phyloP scores from a whole-genome alignment of 2,329 filamentous ascomycete genomes.

The Trichoderma breve region DNA sequence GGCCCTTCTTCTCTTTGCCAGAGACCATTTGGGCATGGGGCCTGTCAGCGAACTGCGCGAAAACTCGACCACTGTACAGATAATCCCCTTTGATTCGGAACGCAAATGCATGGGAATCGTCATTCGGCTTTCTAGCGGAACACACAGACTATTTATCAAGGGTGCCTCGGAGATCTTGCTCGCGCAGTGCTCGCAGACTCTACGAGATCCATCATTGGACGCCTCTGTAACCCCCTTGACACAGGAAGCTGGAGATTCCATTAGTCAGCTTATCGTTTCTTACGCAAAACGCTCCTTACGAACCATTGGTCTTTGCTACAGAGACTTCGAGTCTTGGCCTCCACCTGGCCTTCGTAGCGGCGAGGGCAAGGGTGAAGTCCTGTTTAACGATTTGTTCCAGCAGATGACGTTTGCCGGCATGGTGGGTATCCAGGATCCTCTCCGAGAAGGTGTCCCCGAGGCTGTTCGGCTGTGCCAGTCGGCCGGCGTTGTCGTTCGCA shows the following conservation, averaged over 20 bases:
- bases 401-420: constrained; percentile 67
- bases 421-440: constrained; percentile 78
- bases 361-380: constrained; percentile 59
- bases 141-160: constrained; percentile 59
- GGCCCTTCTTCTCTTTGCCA: constrained; percentile 67
- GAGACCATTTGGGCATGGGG: constrained; percentile 65
- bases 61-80: constrained; percentile 57
- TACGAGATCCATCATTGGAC: constrained; percentile 49
- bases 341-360: constrained; percentile 58
- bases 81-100: constrained; percentile 73
- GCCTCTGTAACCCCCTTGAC: constrained; percentile 45
- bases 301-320: constrained; percentile 80
- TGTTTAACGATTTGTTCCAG: constrained; percentile 65
- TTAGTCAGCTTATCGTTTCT: constrained; percentile 68
- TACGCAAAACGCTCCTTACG: constrained; percentile 80
- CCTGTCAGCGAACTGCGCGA: constrained; percentile 63
- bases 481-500: constrained; percentile 76
- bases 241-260: constrained; percentile 51
- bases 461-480: constrained; percentile 71
- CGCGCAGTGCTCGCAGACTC: constrained; percentile 51
- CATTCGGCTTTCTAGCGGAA: constrained; percentile 49
- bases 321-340: constrained; percentile 83
- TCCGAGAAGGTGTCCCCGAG: constrained; percentile 70
- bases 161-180: constrained; percentile 65
- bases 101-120: constrained; percentile 71